phyloP scores from a whole-genome alignment of 306 rosid species.

The Cicer chorassanicum region DNA sequence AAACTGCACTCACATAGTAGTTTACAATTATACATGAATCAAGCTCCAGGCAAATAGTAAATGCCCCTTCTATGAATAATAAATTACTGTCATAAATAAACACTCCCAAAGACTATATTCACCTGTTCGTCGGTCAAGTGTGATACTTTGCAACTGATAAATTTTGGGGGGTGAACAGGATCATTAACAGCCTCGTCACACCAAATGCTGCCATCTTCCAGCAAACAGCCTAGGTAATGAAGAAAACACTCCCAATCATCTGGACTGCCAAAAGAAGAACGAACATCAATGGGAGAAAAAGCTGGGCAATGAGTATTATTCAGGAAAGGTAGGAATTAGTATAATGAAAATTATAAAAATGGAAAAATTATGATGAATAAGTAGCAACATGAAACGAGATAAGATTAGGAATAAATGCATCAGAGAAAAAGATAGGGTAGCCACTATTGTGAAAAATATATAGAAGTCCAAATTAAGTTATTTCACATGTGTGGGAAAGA shows the following conservation, averaged over 20 bases:
- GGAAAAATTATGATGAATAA: conserved; percentile 3
- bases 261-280: conserved; percentile 77
- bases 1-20: conserved; percentile 69
- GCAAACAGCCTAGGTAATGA: conserved; percentile 91
- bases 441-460: background rate
- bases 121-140: conserved; percentile 80
- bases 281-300: conserved; percentile 47
- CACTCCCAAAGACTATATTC: conserved; percentile 35
- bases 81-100: conserved; percentile 31
- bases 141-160: conserved; percentile 68
- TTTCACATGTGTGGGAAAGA: background rate
- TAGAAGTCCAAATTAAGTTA: background rate
- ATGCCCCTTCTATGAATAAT: conserved; percentile 23
- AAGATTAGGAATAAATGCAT: background rate
- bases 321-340: background rate
- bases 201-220: conserved; percentile 92
- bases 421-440: background rate
- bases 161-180: conserved; percentile 66
- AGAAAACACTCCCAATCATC: conserved; percentile 97
- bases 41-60: conserved; percentile 39
- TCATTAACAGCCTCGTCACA: conserved; percentile 53
- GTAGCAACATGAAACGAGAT: background rate
- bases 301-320: background rate
- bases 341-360: background rate
- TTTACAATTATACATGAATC: conserved; percentile 36